phyloP scores from a whole-genome alignment of 768 basidiomycete species.

The Leccinum rimulosum region DNA sequence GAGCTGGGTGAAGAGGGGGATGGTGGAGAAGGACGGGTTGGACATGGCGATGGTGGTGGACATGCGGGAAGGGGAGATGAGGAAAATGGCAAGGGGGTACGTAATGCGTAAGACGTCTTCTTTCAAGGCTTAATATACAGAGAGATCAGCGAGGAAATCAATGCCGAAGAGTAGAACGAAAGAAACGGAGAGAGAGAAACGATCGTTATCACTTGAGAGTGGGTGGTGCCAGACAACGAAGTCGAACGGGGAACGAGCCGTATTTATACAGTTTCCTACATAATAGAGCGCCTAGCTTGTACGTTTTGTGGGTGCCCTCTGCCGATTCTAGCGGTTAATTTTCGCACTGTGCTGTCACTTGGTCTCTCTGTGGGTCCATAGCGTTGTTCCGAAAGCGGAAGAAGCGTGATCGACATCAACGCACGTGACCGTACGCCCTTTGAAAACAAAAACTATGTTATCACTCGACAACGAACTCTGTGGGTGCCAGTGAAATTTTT shows the following conservation, averaged over 20 bases:
- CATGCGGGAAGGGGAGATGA: background rate
- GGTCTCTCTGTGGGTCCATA: conserved; percentile 10
- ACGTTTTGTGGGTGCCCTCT: conserved; percentile 7
- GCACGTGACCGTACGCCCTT: conserved; percentile 18
- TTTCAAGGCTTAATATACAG: background rate
- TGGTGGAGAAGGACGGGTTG: conserved; percentile 21
- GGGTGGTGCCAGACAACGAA: conserved; percentile 21
- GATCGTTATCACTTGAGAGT: background rate
- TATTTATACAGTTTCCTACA: conserved; percentile 19
- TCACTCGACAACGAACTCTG: conserved; percentile 3
- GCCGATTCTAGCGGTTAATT: background rate
- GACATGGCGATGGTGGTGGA: background rate
- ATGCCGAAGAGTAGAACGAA: background rate
- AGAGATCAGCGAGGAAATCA: background rate
- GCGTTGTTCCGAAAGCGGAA: conserved; percentile 23
- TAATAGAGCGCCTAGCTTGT: conserved; percentile 1
- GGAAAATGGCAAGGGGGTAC: background rate
- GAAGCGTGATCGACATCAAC: conserved; percentile 14
- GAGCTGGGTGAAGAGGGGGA: conserved; percentile 34
- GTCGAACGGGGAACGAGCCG: background rate
- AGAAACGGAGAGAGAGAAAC: background rate
- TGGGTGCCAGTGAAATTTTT: conserved; percentile 10
- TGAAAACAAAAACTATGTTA: conserved; percentile 10
- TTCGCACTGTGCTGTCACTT: background rate
- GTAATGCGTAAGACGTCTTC: background rate